Evolutionary conservation across 441 rosid genomes (phyloP), one percentile per base, ranked within the genome.

Genomic region (Croton setiger): DNA sequence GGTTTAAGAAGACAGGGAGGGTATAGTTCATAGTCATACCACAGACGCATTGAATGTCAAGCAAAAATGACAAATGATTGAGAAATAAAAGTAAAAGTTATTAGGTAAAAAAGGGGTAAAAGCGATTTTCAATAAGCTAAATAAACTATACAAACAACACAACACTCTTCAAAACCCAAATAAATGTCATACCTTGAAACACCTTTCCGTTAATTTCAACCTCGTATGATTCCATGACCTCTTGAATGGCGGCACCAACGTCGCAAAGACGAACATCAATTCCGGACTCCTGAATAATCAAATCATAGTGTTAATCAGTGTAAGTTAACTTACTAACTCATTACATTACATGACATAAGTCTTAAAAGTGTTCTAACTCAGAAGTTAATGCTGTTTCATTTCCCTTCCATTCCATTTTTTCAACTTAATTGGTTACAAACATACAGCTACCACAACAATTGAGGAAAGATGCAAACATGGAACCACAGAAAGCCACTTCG

Each of bases 241-340:
- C 98, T 81, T 92, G 95, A 81, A 95, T 92, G 63, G 99, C 97
- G 75, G 99, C 96, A 78, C 98, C 99, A 66, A 95, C 84, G 72
- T 95, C 96, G 71, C 97, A 86, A 44, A 90, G 93, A 74, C 98
- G 97, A 60, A 92, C 99, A 78, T 95, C 98, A 3, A 95, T 90
- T 20, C 99, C 95, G 72, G 98, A 72, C 88, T 95, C 99, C 99
- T 88, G 66, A 52, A 83, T 64, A 64, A 74, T 74, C 43, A 72
- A 73, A 71, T 49, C 10, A 44, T 47, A 66, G 35, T 27, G 31
- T 27, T 39, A 69, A 5, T 72, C 27, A 74, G 23, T 13, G 18
- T 15, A 39, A 51, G 21, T 20, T 63, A 43, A 3, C 18, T 20
- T 27, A 27, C 31, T 27, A 27, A 27, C 31, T 27, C 31, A 27